Evolutionary conservation across 192 early-diverging fungal species (phyloP).

Genomic region (Mortierella hygrophila): DNA sequence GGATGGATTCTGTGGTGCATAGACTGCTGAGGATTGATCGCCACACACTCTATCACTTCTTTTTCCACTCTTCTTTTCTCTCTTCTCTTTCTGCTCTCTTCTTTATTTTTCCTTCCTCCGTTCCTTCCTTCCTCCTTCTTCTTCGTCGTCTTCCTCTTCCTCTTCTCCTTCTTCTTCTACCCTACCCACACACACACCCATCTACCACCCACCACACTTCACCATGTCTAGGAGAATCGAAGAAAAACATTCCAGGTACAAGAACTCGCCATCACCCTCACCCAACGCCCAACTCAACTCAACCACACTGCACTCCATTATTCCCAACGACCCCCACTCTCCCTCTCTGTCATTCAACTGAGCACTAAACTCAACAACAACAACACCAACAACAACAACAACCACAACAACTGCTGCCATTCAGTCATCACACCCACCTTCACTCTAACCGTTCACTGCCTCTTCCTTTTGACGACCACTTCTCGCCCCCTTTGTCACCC

Average conservation of each 20-base stretch:
- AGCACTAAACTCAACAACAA: background rate
- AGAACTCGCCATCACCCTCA: background rate
- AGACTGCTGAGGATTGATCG: background rate
- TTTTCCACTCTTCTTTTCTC: background rate
- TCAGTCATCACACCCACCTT: background rate
- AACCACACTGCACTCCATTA: background rate
- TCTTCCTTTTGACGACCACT: background rate
- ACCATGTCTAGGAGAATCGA: slow-evolving; percentile 54
- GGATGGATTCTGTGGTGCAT: background rate
- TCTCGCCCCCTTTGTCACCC: background rate
- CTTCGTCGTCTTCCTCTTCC: background rate
- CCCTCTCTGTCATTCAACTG: background rate
- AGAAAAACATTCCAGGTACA: slow-evolving; percentile 56
- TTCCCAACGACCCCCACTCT: background rate
- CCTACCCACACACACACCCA: background rate
- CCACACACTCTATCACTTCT: background rate
- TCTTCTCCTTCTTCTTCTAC: background rate
- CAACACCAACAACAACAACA: too few species aligned
- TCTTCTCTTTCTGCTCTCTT: slow-evolving; percentile 1
- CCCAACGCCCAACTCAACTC: background rate
- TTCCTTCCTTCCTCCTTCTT: background rate
- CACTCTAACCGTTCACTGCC: background rate
- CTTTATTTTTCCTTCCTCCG: background rate
- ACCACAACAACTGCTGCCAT: background rate
- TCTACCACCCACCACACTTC: background rate